Base-by-base conservation (phyloP, 306 rosid species). In the Lotus japonicus region DNA sequence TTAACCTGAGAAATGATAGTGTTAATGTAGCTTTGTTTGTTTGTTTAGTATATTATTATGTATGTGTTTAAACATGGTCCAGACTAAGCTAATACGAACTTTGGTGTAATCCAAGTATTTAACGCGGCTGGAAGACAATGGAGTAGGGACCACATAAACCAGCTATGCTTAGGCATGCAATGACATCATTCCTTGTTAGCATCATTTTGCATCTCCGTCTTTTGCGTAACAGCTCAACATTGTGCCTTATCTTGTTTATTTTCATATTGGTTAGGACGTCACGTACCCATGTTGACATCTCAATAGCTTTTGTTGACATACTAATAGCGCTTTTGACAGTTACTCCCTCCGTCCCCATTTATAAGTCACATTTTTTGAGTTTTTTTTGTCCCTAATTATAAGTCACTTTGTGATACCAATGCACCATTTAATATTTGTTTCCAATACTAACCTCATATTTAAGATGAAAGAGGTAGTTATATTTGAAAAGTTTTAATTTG, bases 41-140 rank as follows among this genome's bases (percentile, higher is more conserved):
- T 36, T 82, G 66, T 73, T 72, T 45, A 31, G 73, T 80, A 48
- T 3, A 1, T 2, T 78, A 9, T 67, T 6, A 31, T 5, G 0
- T 49, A 67, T 78, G 71, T 78, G 71, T 57, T 46, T 81, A 70
- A 46, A 77, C 73, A 62, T 70, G 68, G 59, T 73, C 66, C 63
- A 57, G 43, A 77, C 55, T 14, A 18, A 71, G 49, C 66, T 53
- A 43, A 53, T 66, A 62, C 66, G 52, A 51, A 81, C 58, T 55
- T 69, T 65, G 14, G n/a, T 48, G 59, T 46, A 46, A 59, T 50
- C 5, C 4, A 44, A 7, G 14, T 63, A 59, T 26, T 45, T 62
- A 2, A 38, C 10, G 2, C 61, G 54, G 38, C 33, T 70, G 46
- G 39, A 33, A 18, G 5, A 33, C 57, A 54, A 39, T 17, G 11